phyloP scores from a whole-genome alignment of 225 moss, liverwort and hornwort species.

The Anthoceros angustus region DNA sequence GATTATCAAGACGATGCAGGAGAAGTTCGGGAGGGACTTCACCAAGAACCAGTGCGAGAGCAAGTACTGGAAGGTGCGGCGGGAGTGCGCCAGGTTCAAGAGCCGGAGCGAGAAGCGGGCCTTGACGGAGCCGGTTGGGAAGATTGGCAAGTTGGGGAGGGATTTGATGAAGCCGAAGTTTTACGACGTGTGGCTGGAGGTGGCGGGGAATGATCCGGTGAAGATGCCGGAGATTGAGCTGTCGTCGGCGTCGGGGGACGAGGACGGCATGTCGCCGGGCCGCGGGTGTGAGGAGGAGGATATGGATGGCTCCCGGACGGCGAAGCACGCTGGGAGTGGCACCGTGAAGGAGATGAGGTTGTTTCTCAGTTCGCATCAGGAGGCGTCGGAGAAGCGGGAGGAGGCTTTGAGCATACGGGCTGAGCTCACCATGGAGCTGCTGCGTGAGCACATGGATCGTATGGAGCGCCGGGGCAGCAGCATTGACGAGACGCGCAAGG shows the following conservation, averaged over 20 bases:
- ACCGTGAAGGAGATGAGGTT: conserved; percentile 45
- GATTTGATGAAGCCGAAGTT: conserved; percentile 34
- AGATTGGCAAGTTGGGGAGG: background rate
- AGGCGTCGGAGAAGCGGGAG: conserved; percentile 47
- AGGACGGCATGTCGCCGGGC: conserved; percentile 12
- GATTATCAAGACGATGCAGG: conserved; percentile 9
- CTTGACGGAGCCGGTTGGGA: background rate
- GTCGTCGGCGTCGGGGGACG: conserved; percentile 31
- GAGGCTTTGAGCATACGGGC: conserved; percentile 47
- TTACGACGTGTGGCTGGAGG: conserved; percentile 45
- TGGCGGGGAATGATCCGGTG: conserved; percentile 26
- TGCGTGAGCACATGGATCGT: conserved; percentile 47
- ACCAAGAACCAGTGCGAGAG: conserved; percentile 10
- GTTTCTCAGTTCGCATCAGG: conserved; percentile 31
- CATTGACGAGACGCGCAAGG: conserved; percentile 25
- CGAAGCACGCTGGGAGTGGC: conserved; percentile 11
- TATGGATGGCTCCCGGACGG: background rate
- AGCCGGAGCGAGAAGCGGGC: background rate
- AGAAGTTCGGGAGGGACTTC: conserved; percentile 5
- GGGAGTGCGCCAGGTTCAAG: conserved; percentile 8
- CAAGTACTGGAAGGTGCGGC: conserved; percentile 10
- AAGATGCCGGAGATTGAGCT: conserved; percentile 46
- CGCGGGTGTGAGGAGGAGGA: conserved; percentile 19
- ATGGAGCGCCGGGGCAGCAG: conserved; percentile 37
- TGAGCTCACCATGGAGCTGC: conserved; percentile 46